Conservation (phyloP, 257 asterid species). For the Jacaranda copaia region DNA sequence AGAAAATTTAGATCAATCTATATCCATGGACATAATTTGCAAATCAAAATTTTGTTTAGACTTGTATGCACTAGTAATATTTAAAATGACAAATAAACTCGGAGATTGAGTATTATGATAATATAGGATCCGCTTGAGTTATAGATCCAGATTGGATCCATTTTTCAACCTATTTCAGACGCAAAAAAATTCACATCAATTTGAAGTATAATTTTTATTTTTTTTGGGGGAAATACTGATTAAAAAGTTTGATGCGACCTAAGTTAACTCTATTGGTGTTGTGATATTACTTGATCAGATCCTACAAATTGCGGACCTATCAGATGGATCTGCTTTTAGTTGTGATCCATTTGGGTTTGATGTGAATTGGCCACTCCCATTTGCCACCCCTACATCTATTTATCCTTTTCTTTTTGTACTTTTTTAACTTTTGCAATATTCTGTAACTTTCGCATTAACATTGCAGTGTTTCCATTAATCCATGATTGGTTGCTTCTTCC, state of each 20-base stretch:
- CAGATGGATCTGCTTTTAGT: conserved; percentile 11
- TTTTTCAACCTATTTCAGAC: not conserved
- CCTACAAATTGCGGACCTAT: not conserved
- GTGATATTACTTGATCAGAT: conserved; percentile 7
- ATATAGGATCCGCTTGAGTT: conserved; percentile 2
- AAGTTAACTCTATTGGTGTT: not conserved
- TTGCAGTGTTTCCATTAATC: not conserved
- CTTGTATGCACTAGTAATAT: no score
- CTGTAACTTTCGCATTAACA: not conserved
- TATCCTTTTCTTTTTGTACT: not conserved
- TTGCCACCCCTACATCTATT: conserved; percentile 1
- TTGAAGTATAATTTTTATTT: conserved; percentile 7
- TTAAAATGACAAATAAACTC: not conserved
- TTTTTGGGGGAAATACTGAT: not conserved
- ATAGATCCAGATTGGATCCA: not conserved
- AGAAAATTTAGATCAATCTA: no score
- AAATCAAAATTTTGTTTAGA: no score
- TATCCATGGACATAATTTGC: no score
- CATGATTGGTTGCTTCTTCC: not conserved
- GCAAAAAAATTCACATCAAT: not conserved
- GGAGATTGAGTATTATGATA: not conserved
- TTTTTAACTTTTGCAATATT: not conserved
- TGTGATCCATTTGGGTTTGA: conserved; percentile 17
- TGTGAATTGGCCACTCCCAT: not conserved
- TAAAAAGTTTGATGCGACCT: not conserved